Base-by-base conservation (phyloP, 2,329 filamentous ascomycete genomes). In the Podosphaera xanthii region DNA sequence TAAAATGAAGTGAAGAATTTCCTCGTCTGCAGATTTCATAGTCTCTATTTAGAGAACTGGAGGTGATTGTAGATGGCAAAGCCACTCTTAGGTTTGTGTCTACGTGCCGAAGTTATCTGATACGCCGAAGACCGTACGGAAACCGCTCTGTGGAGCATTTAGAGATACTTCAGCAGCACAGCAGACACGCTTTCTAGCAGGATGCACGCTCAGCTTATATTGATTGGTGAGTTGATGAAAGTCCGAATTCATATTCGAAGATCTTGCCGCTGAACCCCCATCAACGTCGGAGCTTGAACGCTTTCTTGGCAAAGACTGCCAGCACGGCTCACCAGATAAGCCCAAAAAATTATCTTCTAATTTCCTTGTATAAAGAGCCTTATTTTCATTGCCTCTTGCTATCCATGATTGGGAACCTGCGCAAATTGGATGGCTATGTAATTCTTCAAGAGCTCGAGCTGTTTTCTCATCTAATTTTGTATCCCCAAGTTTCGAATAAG, bases 31-130 rank as follows among this genome's bases (percentile, higher is more conserved):
- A 22, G 22, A 22, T 22, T 22, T 22, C 22, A 22, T 22, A 22
- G 22, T 22, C 22, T 22, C 22, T 22, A 22, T 22, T 22, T 22
- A 22, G 22, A 22, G 22, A 22, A 22, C 22, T 22, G 22, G 22
- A 22, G 22, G 22, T 22, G 22, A 22, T 22, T 22, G 22, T 22
- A 22, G 22, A 22, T 22, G 22, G 22, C 22, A 22, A 22, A 22
- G 22, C 22, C 22, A 22, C 22, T 22, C 22, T 22, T 22, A 22
- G 22, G 22, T 22, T 22, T 22, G 22, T 22, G 22, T 22, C 82
- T 82, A 85, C 79, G 84, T 83, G 58, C 81, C 80, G 46, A 79
- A 77, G 42, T 78, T 79, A 50, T 74, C 74, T 38, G 75, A 70
- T 54, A 71, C 77, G 61, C 74, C 75, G 60, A 77, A 71, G 49